phyloP scores from a whole-genome alignment of 805 yeast species.

The Metschnikowia bowlesiae region DNA sequence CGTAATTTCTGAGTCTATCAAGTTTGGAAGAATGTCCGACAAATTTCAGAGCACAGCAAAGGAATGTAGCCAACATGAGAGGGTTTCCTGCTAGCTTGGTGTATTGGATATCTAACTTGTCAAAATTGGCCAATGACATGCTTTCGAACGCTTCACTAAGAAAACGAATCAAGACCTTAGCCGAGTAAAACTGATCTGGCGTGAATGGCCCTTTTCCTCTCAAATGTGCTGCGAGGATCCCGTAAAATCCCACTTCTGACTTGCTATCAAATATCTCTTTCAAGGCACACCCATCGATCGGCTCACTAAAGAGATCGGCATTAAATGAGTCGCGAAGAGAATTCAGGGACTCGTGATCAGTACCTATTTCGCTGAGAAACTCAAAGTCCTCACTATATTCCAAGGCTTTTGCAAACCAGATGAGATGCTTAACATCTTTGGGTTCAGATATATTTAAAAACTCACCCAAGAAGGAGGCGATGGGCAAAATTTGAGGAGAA shows the following conservation, averaged over 20 bases:
- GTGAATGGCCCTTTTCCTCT: constrained; percentile 13
- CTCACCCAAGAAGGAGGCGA: constrained; percentile 15
- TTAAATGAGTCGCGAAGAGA: background rate
- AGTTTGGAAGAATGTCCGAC: constrained; percentile 33
- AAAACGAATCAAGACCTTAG: constrained; percentile 24
- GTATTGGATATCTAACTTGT: constrained; percentile 29
- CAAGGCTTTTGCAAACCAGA: background rate
- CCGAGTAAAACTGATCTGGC: constrained; percentile 11
- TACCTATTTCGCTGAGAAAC: constrained; percentile 1
- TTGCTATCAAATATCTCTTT: constrained; percentile 5
- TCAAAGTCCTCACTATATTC: constrained; percentile 1
- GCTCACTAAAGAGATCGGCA: background rate
- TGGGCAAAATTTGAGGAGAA: constrained; percentile 8
- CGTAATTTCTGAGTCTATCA: constrained; percentile 52
- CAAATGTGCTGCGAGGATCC: background rate
- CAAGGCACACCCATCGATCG: background rate
- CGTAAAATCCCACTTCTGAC: background rate
- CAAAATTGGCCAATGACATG: constrained; percentile 18
- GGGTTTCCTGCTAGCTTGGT: constrained; percentile 29
- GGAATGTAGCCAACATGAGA: constrained; percentile 25
- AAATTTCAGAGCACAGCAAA: constrained; percentile 33
- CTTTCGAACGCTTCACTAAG: constrained; percentile 27
- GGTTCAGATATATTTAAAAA: background rate
- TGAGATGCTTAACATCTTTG: background rate
- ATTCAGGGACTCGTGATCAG: background rate